Evolutionary conservation across 2,329 filamentous ascomycete species (phyloP).

Genomic region (Aspergillus alliaceus): DNA sequence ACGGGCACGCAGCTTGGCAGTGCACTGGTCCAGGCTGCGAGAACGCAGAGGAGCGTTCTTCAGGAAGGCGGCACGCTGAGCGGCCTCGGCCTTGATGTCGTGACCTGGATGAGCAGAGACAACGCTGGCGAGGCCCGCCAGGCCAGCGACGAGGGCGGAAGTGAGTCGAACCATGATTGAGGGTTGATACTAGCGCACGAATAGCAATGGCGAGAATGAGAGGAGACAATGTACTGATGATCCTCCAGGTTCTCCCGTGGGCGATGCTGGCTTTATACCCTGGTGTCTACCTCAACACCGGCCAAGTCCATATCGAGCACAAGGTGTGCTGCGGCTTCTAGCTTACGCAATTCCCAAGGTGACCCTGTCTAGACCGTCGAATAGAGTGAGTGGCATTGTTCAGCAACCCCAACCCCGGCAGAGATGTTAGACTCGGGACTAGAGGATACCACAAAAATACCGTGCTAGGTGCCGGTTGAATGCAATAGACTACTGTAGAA

Average conservation of each 20-base stretch:
- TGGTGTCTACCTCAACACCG: too few relatives aligned
- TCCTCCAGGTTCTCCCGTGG: neutral
- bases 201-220: neutral
- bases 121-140: conserved; percentile 25
- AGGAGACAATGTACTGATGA: neutral
- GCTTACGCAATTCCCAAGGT: neutral
- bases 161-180: conserved; percentile 15
- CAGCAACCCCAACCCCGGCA: neutral
- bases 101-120: conserved; percentile 51
- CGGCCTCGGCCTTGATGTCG: conserved; percentile 49
- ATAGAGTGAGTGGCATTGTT: neutral
- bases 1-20: conserved; percentile 48
- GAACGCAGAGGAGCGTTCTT: conserved; percentile 38
- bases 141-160: conserved; percentile 22
- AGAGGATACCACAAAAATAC: neutral
- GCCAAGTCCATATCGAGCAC: neutral
- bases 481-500: neutral
- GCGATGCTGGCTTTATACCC: neutral
- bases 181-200: neutral
- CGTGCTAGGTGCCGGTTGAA: neutral
- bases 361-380: neutral
- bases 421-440: too few relatives aligned
- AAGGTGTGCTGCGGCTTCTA: neutral
- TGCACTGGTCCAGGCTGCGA: conserved; percentile 49
- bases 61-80: conserved; percentile 51